Evolutionary conservation across 495 filamentous ascomycete species (phyloP).

Genomic region (Xylaria cubensis): DNA sequence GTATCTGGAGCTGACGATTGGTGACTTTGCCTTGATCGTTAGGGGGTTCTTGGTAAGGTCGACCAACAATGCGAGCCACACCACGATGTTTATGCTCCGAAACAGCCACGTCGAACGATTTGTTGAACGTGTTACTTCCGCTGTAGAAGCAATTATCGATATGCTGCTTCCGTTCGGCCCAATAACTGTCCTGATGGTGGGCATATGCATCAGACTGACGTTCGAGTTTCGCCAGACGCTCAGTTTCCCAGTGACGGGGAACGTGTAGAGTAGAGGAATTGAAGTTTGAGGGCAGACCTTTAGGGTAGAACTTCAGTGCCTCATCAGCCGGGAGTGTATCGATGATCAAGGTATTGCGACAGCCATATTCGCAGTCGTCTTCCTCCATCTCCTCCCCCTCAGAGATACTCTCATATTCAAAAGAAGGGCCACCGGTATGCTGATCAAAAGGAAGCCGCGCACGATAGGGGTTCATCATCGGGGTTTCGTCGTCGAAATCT

Average conservation of each 20-base stretch:
- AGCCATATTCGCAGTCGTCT: not conserved
- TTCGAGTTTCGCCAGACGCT: conserved; percentile 33
- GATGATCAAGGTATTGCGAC: conserved; percentile 2
- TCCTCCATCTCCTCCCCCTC: not conserved
- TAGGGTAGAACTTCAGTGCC: conserved; percentile 31
- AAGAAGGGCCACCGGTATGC: not conserved
- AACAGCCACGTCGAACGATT: conserved; percentile 30
- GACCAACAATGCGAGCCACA: conserved; percentile 39
- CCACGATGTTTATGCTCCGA: conserved; percentile 40
- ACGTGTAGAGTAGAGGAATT: conserved; percentile 26
- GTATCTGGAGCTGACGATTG: conserved; percentile 30
- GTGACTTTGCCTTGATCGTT: conserved; percentile 30
- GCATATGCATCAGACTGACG: not conserved
- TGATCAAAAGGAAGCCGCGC: not conserved
- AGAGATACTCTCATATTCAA: conserved; percentile 3
- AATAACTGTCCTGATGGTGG: conserved; percentile 13
- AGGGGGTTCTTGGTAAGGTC: conserved; percentile 30
- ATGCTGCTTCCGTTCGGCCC: conserved; percentile 25
- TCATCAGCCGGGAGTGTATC: conserved; percentile 35
- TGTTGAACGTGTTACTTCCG: conserved; percentile 37
- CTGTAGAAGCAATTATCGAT: conserved; percentile 44
- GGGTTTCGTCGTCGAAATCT: conserved; percentile 31
- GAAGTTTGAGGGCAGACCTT: conserved; percentile 34
- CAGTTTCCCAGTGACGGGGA: conserved; percentile 33
- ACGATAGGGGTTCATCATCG: conserved; percentile 23